A percentile compares a stretch with the other conserved stretches of the same genome.
These are phyloP conservation scores for Wickerhamia fluorescens DNA, from an alignment of 805 yeast species.

Conservation along the genomic window DNA sequence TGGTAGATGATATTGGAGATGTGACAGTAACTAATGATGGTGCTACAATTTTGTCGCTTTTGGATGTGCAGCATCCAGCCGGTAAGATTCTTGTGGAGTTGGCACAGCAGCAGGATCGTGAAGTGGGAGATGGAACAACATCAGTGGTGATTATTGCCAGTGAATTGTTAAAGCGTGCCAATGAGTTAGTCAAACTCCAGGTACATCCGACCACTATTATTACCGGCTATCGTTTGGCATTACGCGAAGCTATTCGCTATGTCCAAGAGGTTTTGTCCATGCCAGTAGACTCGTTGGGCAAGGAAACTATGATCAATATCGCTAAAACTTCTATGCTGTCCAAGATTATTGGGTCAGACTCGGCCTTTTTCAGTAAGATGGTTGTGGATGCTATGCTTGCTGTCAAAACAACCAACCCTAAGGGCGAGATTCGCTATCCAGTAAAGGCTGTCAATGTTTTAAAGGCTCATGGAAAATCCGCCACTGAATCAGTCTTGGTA, in stretches of 20 bases:
- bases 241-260: conserved; percentile 83
- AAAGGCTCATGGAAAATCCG: conserved; percentile 94
- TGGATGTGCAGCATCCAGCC: conserved; percentile 98
- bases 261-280: conserved; percentile 79
- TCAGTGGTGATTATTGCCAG: conserved; percentile 95
- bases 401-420: conserved; percentile 80
- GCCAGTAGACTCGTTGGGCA: conserved; percentile 72
- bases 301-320: conserved; percentile 78
- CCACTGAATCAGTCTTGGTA: conserved; percentile 78
- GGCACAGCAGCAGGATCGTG: conserved; percentile 98
- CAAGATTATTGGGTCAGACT: conserved; percentile 90
- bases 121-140: conserved; percentile 98
- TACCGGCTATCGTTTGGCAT: conserved; percentile 90
- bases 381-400: conserved; percentile 95
- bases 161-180: conserved; percentile 86
- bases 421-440: conserved; percentile 89
- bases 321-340: conserved; percentile 98
- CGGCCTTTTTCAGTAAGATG: conserved; percentile 81
- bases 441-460: conserved; percentile 94
- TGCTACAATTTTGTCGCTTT: conserved; percentile 83
- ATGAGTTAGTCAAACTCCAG: conserved; percentile 85
- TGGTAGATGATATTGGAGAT: conserved; percentile 98
- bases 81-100: conserved; percentile 94
- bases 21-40: conserved; percentile 99
- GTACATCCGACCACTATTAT: conserved; percentile 98